These are phyloP conservation scores for Nitzschia sp. DNA, from an alignment of 108 stramenopile species.

Conservation along the genomic window DNA sequence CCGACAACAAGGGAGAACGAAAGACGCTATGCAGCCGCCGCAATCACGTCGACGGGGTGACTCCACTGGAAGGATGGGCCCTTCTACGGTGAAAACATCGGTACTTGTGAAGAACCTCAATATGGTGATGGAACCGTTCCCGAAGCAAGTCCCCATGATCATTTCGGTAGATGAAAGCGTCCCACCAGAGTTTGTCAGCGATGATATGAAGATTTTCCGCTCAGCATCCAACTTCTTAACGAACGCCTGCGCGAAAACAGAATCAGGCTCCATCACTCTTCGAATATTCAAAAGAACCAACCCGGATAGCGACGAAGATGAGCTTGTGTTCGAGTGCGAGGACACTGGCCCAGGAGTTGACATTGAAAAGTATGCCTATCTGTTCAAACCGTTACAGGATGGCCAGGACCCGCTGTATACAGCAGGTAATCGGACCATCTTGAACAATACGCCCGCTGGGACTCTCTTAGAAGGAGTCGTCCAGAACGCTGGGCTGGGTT, in stretches of 20 bases:
- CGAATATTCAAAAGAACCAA: conserved; percentile 38
- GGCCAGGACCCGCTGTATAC: conserved; percentile 50
- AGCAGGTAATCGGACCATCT: conserved; percentile 2
- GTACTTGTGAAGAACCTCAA: conserved; percentile 59
- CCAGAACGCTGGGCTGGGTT: conserved; percentile 36
- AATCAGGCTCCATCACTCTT: conserved; percentile 57
- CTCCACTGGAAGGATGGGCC: not conserved
- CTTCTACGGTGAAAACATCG: conserved; percentile 22
- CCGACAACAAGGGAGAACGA: conserved; percentile 22
- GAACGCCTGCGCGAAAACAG: conserved; percentile 70
- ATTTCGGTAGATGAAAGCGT: conserved; percentile 52
- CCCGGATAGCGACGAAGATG: conserved; percentile 13
- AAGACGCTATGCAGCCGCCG: not conserved
- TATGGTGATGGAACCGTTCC: conserved; percentile 59
- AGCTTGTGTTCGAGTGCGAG: conserved; percentile 54
- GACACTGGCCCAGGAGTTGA: conserved; percentile 69
- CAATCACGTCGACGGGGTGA: not conserved
- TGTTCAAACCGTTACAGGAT: conserved; percentile 60
- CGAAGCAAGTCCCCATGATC: conserved; percentile 62
- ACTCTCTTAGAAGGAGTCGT: not conserved
- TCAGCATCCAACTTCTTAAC: conserved; percentile 77
- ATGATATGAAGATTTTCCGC: conserved; percentile 73
- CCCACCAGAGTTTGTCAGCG: conserved; percentile 48
- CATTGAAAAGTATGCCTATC: conserved; percentile 50
- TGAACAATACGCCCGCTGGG: not conserved